A percentile compares a stretch with the other conserved stretches of the same genome.
Conservation (phyloP, 2,329 filamentous ascomycete genomes). For the Endothia cerciana region DNA sequence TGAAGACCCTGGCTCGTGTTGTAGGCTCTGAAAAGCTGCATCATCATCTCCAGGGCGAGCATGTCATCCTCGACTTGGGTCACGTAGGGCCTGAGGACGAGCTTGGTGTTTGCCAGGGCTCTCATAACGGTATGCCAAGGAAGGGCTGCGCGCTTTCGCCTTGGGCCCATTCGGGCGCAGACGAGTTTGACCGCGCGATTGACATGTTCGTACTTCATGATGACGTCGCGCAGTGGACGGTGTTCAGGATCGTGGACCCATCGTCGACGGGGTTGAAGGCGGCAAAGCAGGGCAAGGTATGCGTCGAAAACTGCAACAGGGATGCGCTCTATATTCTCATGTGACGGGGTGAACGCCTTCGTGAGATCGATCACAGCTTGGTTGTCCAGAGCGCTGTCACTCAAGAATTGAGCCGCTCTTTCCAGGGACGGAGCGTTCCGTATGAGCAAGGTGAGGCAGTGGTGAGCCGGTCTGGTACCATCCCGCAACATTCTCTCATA, state of each 20-base stretch:
- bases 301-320: conserved; percentile 49
- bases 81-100: conserved; percentile 37
- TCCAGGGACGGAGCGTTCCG: conserved; percentile 52
- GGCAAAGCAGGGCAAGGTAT: conserved; percentile 56
- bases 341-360: conserved; percentile 30
- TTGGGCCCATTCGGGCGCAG: conserved; percentile 34
- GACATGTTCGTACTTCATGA: conserved; percentile 29
- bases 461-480: conserved; percentile 51
- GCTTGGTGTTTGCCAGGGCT: conserved; percentile 41
- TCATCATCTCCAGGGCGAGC: conserved; percentile 38
- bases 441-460: conserved; percentile 60
- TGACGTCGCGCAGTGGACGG: conserved; percentile 7
- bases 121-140: conserved; percentile 49
- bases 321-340: conserved; percentile 35
- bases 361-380: conserved; percentile 28
- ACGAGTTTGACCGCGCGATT: conserved; percentile 43
- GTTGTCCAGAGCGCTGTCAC: conserved; percentile 45
- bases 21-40: conserved; percentile 38
- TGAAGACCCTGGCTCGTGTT: conserved; percentile 40
- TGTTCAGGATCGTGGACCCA: conserved; percentile 17
- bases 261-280: conserved; percentile 19
- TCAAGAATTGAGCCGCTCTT: conserved; percentile 54
- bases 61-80: conserved; percentile 35
- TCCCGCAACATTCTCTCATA: conserved; percentile 60
- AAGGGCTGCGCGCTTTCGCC: conserved; percentile 26